A percentile compares a stretch with the other conserved stretches of the same genome.
phyloP scores from a whole-genome alignment of 2,329 filamentous ascomycete genomes.

The Monilinia aucupariae region DNA sequence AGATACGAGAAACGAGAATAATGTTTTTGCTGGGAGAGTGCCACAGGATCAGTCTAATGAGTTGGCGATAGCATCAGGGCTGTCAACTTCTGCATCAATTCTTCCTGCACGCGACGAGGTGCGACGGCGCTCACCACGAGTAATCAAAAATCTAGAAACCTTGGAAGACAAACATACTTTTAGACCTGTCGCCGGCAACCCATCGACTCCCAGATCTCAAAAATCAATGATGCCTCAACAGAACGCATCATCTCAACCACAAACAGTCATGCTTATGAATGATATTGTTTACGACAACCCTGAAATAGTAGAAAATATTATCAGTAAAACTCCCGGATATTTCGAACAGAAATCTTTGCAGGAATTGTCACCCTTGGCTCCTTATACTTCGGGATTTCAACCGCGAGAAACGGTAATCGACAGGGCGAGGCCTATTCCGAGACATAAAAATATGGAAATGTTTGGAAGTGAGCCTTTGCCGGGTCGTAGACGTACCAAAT shows the following conservation, averaged over 20 bases:
- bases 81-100: slow-evolving; percentile 33
- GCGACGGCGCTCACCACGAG: slow-evolving; percentile 32
- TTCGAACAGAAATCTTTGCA: slow-evolving; percentile 9
- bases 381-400: slow-evolving; percentile 20
- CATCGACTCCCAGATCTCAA: slow-evolving; percentile 29
- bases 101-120: slow-evolving; percentile 34
- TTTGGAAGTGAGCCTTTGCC: slow-evolving; percentile 44
- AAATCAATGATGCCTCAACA: slow-evolving; percentile 19
- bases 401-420: slow-evolving; percentile 33
- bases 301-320: slow-evolving; percentile 44
- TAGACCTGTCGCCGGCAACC: slow-evolving; percentile 23
- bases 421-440: slow-evolving; percentile 33
- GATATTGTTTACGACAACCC: slow-evolving; percentile 52
- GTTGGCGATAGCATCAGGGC: slow-evolving; percentile 25
- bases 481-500: slow-evolving; percentile 43
- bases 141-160: slow-evolving; percentile 23
- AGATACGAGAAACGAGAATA: slow-evolving; percentile 25
- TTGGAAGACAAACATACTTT: slow-evolving; percentile 23
- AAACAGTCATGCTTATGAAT: slow-evolving; percentile 52
- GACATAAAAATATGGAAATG: slow-evolving; percentile 40
- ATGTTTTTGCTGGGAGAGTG: slow-evolving; percentile 27
- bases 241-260: slow-evolving; percentile 34
- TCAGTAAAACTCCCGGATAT: slow-evolving; percentile 39
- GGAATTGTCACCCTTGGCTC: slow-evolving; percentile 18
- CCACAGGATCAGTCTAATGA: slow-evolving; percentile 14